Evolutionary conservation across 179 eudicot genomes (phyloP), one percentile per base, ranked within the genome.

Genomic region (Sideroxylon spinosum): DNA sequence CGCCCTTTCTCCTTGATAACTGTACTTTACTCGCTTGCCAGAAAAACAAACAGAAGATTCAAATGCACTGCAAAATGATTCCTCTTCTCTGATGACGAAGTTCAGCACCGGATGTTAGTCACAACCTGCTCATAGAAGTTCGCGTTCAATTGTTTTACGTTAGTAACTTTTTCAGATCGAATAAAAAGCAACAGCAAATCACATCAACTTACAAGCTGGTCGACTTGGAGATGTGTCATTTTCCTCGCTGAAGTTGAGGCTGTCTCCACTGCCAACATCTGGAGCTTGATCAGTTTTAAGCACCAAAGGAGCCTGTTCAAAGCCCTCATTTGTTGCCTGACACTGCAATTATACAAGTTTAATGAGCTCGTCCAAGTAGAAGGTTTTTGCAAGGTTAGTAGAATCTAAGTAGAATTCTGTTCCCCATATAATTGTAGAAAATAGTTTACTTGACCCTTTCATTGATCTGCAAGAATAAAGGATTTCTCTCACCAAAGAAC

Each of bases 271-370:
- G 60, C 78, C 68, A 79, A 44, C 74, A 56, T 74, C 81, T 70
- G 82, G 84, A 50, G 75, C 68, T 79, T 80, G 88, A 75, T 84
- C 82, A 32, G 69, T 79, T 60, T 77, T 73, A 60, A 7, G 81
- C 75, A 65, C 14, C 50, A 65, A 61, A 52, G 68, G 73, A 69
- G 86, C 37, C 63, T 75, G 85, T 57, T 80, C 78, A 29, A 46
- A 44, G 32, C 76, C 76, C 69, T 85, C 82, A 48, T 76, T 84
- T 56, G 78, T 81, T 59, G 76, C 84, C 85, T 85, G 88, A 59
- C 68, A 52, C 80, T 56, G 50, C 74, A 68, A 67, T 29, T 67
- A 46, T 19, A 16, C 62, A 48, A 75, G 60, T 68, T 49, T 56
- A 49, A 64, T 20, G 4, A 17, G 50, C 55, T 22, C 73, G 5